Conservation (phyloP, 2,329 filamentous ascomycete genomes). For the Penicillium decumbens region DNA sequence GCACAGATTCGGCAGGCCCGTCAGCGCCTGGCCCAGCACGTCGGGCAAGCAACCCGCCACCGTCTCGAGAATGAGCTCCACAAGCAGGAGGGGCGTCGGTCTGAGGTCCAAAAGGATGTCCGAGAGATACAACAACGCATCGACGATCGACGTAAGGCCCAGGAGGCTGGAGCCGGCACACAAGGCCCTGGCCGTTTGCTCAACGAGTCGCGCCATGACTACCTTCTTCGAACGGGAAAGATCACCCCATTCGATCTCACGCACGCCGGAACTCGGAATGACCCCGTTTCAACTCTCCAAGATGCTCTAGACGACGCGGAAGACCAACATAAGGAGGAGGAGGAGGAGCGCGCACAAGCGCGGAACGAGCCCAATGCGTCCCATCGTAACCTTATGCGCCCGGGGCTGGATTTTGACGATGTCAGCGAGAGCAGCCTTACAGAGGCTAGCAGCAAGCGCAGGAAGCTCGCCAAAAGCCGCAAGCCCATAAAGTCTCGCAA, state of each 20-base stretch:
- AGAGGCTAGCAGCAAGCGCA: constrained; percentile 34
- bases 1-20: constrained; percentile 59
- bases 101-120: constrained; percentile 63
- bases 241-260: constrained; percentile 92
- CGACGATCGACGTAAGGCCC: constrained; percentile 62
- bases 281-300: constrained; percentile 64
- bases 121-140: constrained; percentile 76
- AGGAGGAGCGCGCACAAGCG: constrained; percentile 45
- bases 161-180: constrained; percentile 43
- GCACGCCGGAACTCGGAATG: constrained; percentile 55
- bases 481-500: not conserved
- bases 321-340: constrained; percentile 54
- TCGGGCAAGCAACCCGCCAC: constrained; percentile 48
- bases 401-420: constrained; percentile 61
- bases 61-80: constrained; percentile 55
- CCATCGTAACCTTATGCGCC: constrained; percentile 67
- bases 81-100: constrained; percentile 61
- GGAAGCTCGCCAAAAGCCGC: constrained; percentile 26
- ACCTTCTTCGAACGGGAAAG: constrained; percentile 89
- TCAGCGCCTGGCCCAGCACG: constrained; percentile 53
- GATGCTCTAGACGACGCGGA: constrained; percentile 79
- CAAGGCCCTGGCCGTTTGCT: constrained; percentile 56
- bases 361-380: constrained; percentile 50
- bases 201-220: constrained; percentile 81
- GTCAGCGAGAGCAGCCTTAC: constrained; percentile 27